Evolutionary conservation across 306 rosid species (phyloP).

Genomic region (Glycine tomentella): DNA sequence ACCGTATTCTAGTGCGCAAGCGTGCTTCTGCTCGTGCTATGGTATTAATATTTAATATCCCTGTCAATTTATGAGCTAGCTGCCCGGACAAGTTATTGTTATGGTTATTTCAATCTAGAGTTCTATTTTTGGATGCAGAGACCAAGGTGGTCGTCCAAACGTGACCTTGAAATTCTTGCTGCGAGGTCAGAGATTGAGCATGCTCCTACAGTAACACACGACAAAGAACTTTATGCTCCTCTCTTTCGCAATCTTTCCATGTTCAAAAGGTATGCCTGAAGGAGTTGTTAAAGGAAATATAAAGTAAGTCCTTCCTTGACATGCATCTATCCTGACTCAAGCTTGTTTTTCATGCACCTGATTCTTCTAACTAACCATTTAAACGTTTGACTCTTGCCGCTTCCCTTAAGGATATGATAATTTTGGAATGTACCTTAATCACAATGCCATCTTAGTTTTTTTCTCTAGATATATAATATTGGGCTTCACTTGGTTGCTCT

Average conservation of each 20-base stretch:
- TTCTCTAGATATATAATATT: constrained; percentile 1
- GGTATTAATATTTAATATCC: constrained; percentile 59
- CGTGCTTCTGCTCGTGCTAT: constrained; percentile 68
- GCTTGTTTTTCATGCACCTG: constrained; percentile 18
- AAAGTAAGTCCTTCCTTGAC: constrained; percentile 20
- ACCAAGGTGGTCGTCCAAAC: constrained; percentile 79
- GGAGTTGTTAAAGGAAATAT: constrained; percentile 18
- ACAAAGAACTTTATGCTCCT: constrained; percentile 77
- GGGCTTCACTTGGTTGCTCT: constrained; percentile 15
- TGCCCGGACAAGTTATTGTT: constrained; percentile 31
- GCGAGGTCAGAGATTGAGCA: constrained; percentile 74
- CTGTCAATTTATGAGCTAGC: constrained; percentile 36
- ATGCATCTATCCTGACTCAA: constrained; percentile 13
- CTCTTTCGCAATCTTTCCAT: constrained; percentile 85
- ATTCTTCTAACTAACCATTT: constrained; percentile 21
- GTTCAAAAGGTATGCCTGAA: constrained; percentile 72
- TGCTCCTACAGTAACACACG: constrained; percentile 60
- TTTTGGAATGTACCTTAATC: neutral
- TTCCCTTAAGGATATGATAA: neutral
- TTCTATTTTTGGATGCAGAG: constrained; percentile 61
- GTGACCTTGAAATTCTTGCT: constrained; percentile 74
- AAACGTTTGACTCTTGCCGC: constrained; percentile 13
- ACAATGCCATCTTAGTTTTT: constrained; percentile 4
- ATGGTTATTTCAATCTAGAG: constrained; percentile 30
- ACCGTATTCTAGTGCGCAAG: constrained; percentile 60